Conservation (phyloP, 306 rosid genomes). For the Trichosanthes truncata region DNA sequence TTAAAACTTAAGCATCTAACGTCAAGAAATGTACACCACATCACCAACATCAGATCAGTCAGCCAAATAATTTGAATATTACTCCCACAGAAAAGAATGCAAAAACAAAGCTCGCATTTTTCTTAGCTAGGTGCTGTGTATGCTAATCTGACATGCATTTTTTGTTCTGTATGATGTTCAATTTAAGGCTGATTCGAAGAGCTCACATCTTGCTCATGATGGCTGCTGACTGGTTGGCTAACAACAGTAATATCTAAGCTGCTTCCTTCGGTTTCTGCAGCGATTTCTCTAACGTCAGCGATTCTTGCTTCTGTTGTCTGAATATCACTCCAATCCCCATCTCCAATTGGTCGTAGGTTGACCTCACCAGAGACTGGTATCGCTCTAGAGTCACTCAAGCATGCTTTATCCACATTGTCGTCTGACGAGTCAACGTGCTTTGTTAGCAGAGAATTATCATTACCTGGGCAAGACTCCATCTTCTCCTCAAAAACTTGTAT, state of each 20-base stretch:
- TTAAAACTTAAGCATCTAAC: constrained; percentile 2
- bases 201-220: constrained; percentile 60
- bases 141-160: not conserved
- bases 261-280: constrained; percentile 57
- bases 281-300: constrained; percentile 88
- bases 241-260: constrained; percentile 92
- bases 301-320: constrained; percentile 87
- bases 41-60: not conserved
- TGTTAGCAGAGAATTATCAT: constrained; percentile 32
- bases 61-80: not conserved
- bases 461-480: constrained; percentile 71
- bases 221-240: constrained; percentile 53
- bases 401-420: constrained; percentile 93
- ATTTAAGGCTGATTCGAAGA: constrained; percentile 34
- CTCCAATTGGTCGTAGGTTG: constrained; percentile 52
- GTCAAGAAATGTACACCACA: constrained; percentile 8
- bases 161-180: not conserved
- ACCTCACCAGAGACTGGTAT: constrained; percentile 52
- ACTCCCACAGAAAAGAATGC: not conserved
- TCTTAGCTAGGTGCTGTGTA: not conserved
- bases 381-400: constrained; percentile 74
- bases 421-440: constrained; percentile 81
- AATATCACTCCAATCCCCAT: constrained; percentile 86
- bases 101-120: not conserved
- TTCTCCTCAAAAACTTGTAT: constrained; percentile 72